Conservation (phyloP, 2,329 filamentous ascomycete genomes). For the Zasmidium angulare region DNA sequence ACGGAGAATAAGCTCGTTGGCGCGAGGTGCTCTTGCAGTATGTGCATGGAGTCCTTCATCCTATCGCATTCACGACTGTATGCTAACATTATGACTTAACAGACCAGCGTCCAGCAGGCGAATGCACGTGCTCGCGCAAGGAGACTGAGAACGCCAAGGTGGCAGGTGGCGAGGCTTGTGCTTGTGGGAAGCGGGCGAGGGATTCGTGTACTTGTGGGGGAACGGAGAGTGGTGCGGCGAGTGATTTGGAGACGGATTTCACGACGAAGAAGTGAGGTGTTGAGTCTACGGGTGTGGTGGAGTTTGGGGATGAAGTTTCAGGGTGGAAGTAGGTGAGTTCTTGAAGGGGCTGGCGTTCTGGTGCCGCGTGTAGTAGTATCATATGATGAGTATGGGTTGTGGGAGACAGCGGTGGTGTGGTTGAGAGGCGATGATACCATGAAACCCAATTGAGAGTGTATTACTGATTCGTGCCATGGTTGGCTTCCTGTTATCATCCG, state of each 20-base stretch:
- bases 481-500: background rate
- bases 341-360: background rate
- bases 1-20: conserved; percentile 73
- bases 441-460: background rate
- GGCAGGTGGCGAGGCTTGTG: conserved; percentile 61
- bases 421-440: background rate
- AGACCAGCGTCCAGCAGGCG: conserved; percentile 71
- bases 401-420: background rate
- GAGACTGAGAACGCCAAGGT: conserved; percentile 65
- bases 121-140: conserved; percentile 78
- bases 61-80: conserved; percentile 1
- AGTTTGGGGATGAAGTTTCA: background rate
- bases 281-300: background rate
- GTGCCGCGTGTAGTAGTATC: no score
- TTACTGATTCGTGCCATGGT: background rate
- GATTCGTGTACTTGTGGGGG: conserved; percentile 3
- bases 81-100: conserved; percentile 1
- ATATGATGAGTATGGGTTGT: background rate
- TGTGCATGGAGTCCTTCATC: conserved; percentile 35
- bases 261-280: conserved; percentile 2
- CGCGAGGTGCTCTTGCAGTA: conserved; percentile 78
- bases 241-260: conserved; percentile 7
- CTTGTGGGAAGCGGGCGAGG: conserved; percentile 67
- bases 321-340: background rate
- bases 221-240: background rate